phyloP scores from a whole-genome alignment of 2,329 filamentous ascomycete species.

The Coniella lustricola region DNA sequence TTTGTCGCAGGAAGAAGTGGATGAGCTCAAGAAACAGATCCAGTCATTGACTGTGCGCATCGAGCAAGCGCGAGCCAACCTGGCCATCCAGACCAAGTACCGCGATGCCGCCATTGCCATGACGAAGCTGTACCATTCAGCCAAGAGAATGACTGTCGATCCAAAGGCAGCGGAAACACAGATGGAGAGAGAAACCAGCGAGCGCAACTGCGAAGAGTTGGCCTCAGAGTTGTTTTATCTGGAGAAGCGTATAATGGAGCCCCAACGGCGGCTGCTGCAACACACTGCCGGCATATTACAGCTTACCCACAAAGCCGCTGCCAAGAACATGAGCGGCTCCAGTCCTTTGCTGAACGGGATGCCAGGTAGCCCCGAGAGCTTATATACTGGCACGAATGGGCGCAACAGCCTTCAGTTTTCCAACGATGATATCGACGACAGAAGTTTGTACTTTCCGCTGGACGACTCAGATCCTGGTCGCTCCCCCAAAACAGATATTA shows the following conservation, averaged over 20 bases:
- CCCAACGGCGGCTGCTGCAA: constrained; percentile 70
- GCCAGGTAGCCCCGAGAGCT: constrained; percentile 69
- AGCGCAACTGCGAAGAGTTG: constrained; percentile 78
- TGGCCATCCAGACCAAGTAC: constrained; percentile 87
- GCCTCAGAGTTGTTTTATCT: constrained; percentile 72
- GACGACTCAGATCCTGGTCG: constrained; percentile 52
- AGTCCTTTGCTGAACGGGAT: constrained; percentile 46
- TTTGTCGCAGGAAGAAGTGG: constrained; percentile 84
- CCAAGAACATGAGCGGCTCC: constrained; percentile 45
- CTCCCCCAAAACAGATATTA: constrained; percentile 38
- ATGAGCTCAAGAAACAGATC: constrained; percentile 82
- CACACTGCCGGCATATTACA: constrained; percentile 92
- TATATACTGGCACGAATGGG: constrained; percentile 61
- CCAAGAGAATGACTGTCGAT: constrained; percentile 40
- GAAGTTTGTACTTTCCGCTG: constrained; percentile 63
- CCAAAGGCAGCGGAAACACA: constrained; percentile 55
- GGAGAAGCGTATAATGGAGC: constrained; percentile 68
- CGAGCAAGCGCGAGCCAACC: constrained; percentile 72
- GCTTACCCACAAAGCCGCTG: constrained; percentile 73
- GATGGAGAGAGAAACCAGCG: constrained; percentile 65
- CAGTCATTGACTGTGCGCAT: constrained; percentile 67
- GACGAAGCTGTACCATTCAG: constrained; percentile 62
- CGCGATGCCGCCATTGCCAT: constrained; percentile 88
- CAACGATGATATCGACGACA: constrained; percentile 65
- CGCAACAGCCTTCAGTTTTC: constrained; percentile 50